Evolutionary conservation across 2,329 filamentous ascomycete genomes (phyloP).

Genomic region (Neocucurbitaria cava): DNA sequence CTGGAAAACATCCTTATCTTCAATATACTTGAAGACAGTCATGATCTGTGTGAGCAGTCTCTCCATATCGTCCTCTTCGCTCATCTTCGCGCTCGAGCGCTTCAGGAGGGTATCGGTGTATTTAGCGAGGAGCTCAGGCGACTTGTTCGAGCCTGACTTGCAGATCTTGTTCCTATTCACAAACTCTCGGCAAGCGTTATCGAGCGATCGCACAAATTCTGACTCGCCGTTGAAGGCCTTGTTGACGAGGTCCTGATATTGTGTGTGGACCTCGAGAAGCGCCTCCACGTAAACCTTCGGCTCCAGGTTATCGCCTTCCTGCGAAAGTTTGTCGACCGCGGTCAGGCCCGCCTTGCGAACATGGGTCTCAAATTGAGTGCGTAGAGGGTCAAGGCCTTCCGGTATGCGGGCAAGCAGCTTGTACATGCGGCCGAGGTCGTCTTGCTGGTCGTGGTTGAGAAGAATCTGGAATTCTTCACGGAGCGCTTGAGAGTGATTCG

Average conservation of each 20-base stretch:
- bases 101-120: constrained; percentile 93
- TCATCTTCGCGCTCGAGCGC: constrained; percentile 84
- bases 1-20: constrained; percentile 99
- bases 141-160: constrained; percentile 90
- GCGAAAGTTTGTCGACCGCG: constrained; percentile 89
- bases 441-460: constrained; percentile 90
- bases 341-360: constrained; percentile 87
- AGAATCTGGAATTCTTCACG: constrained; percentile 95
- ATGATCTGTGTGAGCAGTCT: constrained; percentile 90
- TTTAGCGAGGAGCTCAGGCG: constrained; percentile 91
- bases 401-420: constrained; percentile 86
- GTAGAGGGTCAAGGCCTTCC: constrained; percentile 87
- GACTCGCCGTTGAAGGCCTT: constrained; percentile 93
- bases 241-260: constrained; percentile 91
- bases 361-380: constrained; percentile 87
- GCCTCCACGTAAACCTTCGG: constrained; percentile 97
- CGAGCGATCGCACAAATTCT: constrained; percentile 93
- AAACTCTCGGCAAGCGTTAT: constrained; percentile 97
- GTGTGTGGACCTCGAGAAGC: constrained; percentile 89
- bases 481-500: constrained; percentile 82
- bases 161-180: constrained; percentile 98
- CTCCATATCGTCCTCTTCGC: constrained; percentile 93
- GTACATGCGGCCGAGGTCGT: constrained; percentile 97
- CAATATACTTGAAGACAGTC: constrained; percentile 99
- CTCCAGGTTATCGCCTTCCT: constrained; percentile 87